These are phyloP conservation scores for Cordyceps sp. DNA, from an alignment of 2,329 filamentous ascomycete species.

Conservation along the genomic window DNA sequence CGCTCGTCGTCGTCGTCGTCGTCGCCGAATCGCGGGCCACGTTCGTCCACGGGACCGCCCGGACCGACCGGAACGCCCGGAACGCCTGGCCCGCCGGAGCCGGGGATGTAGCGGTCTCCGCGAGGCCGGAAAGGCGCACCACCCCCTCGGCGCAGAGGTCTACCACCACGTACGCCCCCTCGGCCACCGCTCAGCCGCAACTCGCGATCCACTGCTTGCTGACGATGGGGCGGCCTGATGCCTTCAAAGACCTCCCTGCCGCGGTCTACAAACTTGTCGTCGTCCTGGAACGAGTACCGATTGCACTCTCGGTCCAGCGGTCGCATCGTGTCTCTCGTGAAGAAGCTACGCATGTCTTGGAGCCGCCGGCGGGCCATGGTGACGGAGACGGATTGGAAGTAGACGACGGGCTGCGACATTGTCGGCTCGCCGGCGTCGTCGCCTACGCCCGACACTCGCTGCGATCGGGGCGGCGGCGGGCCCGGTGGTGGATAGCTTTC, in stretches of 20 bases:
- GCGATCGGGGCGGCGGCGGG: constrained; percentile 42
- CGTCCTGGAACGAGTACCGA: constrained; percentile 57
- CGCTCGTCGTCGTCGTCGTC: too few species aligned
- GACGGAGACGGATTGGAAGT: neutral
- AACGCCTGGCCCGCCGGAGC: too few species aligned
- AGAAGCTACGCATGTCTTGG: constrained; percentile 33
- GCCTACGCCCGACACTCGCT: neutral
- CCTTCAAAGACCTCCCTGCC: constrained; percentile 54
- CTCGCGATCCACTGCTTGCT: constrained; percentile 19
- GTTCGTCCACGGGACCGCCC: neutral
- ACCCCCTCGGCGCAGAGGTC: constrained; percentile 11
- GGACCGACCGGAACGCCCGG: too few species aligned
- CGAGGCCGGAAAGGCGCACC: constrained; percentile 7
- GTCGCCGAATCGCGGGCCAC: too few species aligned
- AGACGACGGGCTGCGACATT: neutral
- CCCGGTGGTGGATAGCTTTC: constrained; percentile 29
- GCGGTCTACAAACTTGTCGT: constrained; percentile 50
- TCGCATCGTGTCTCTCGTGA: constrained; percentile 22
- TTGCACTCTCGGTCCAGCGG: constrained; percentile 36
- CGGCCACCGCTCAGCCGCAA: constrained; percentile 14
- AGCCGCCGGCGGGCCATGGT: constrained; percentile 45
- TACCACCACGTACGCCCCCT: constrained; percentile 8
- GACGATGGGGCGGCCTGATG: constrained; percentile 41
- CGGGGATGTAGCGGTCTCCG: constrained; percentile 6
- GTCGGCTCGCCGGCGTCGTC: neutral